Percentiles rank a stretch among this genome's conserved stretches.
These are phyloP conservation scores for Chytridiales sp. DNA, from an alignment of 371 early-diverging fungal species.

Conservation along the genomic window DNA sequence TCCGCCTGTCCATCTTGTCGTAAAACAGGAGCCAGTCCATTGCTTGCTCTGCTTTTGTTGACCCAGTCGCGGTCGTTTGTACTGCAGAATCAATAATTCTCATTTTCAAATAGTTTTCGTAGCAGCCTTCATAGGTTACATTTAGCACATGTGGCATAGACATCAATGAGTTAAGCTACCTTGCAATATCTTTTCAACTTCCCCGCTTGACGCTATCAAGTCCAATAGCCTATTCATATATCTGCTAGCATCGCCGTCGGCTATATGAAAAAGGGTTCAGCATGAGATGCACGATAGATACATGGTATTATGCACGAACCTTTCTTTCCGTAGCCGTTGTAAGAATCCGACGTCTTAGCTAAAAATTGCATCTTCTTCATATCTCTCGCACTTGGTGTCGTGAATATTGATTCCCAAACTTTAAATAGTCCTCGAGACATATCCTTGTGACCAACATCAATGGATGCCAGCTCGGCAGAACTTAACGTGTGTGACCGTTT, in stretches of 20 bases:
- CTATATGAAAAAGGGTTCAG: neutral
- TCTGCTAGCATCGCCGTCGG: slow-evolving; percentile 19
- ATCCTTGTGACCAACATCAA: slow-evolving; percentile 78
- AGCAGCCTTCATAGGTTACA: slow-evolving; percentile 62
- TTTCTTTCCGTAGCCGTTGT: too few relatives aligned
- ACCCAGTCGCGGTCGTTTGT: slow-evolving; percentile 14
- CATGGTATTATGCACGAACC: too few relatives aligned
- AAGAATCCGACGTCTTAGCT: too few relatives aligned
- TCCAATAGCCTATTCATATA: slow-evolving; percentile 53
- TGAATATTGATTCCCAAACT: slow-evolving; percentile 79
- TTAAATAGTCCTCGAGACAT: slow-evolving; percentile 70
- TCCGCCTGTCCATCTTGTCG: slow-evolving; percentile 66
- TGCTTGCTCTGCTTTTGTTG: slow-evolving; percentile 60
- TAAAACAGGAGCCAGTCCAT: slow-evolving; percentile 82
- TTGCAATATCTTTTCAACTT: slow-evolving; percentile 80
- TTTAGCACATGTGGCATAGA: neutral
- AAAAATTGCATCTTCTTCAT: slow-evolving; percentile 16
- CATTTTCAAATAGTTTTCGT: slow-evolving; percentile 83
- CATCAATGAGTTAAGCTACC: slow-evolving; percentile 47
- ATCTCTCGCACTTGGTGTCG: slow-evolving; percentile 21
- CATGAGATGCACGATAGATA: too few relatives aligned
- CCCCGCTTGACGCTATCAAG: slow-evolving; percentile 66
- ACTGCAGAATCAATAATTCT: slow-evolving; percentile 71
- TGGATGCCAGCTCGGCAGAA: slow-evolving; percentile 54
- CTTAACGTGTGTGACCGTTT: slow-evolving; percentile 44